Evolutionary conservation across 2,329 filamentous ascomycete species (phyloP).

Genomic region (Coleophoma crateriformis): DNA sequence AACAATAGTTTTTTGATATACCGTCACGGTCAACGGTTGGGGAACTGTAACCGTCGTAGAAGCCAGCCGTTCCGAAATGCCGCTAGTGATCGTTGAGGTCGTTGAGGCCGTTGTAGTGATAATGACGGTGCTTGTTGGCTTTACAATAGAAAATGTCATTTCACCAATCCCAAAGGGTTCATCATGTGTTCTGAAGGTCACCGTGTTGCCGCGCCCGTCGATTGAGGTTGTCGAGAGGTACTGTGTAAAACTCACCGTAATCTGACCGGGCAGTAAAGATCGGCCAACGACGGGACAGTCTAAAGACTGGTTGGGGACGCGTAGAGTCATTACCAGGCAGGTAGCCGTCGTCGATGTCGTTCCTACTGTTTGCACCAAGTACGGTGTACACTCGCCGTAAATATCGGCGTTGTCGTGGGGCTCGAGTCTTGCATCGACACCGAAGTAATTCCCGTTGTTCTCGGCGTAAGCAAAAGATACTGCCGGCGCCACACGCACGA

Average conservation of each 20-base stretch:
- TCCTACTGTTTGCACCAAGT: neutral
- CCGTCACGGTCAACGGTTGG: neutral
- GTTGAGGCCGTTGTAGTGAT: neutral
- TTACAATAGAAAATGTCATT: neutral
- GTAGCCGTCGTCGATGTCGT: neutral
- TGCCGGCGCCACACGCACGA: neutral
- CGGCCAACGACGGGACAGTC: neutral
- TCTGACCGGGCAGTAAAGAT: neutral
- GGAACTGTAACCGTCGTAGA: neutral
- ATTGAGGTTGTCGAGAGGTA: neutral
- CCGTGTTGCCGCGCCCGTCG: neutral
- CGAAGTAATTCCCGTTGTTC: neutral
- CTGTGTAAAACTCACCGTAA: neutral
- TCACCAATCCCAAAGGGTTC: too few species aligned
- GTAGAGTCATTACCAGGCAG: neutral
- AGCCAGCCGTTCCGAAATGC: neutral
- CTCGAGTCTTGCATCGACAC: neutral
- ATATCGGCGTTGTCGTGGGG: too few species aligned
- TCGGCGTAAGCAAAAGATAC: neutral
- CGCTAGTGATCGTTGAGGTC: neutral
- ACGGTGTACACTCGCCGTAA: neutral
- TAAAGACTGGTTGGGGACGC: neutral
- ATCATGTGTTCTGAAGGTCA: neutral
- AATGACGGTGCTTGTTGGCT: neutral
- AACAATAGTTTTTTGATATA: neutral